Base-by-base conservation (phyloP, 768 basidiomycete genomes). In the Cystobasidium onofrii region DNA sequence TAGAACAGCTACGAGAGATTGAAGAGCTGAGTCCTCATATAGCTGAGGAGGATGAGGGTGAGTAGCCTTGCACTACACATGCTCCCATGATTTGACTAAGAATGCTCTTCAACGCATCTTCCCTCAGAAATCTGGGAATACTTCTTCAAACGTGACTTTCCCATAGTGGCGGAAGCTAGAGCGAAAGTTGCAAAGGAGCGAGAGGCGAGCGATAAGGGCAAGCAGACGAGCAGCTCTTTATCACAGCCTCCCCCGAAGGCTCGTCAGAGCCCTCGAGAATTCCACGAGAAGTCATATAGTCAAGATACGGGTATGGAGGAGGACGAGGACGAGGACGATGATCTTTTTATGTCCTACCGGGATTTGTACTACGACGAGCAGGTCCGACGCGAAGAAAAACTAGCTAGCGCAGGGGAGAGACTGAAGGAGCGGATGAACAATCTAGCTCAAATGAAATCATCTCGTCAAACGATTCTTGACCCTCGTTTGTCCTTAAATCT, bases 131-230 rank as follows among this genome's bases (percentile, higher is more conserved):
- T 71, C 25, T 71, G 69, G 69, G 54, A 71, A 55, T n/a, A 55
- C 54, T 71, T 60, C 54, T 71, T 71, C 69, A 71, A 71, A 52
- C 69, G 69, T 44, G 69, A 71, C 69, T 71, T 71, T 44, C 69
- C 69, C 4, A 55, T 71, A 52, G 69, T 71, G 20, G 33, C 33
- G 33, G 69, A 71, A 60, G 54, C 69, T 7, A 13, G 69, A 60
- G 39, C 29, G 31, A 39, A 39, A 39, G 63, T 20, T 12, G 34
- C 63, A 20, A n/a, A 50, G 18, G n/a, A 50, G n/a, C 46, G 46
- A 50, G 46, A 50, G 46, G 3, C 12, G 46, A 15, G 18, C 9
- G 46, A 50, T n/a, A 20, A 50, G 3, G 18, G 20, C 9, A 20
- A 20, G 15, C 46, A 20, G n/a, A 50, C n/a, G 4, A 20, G n/a